Conservation (phyloP, 768 basidiomycete genomes). For the Boletus rubescentipes region DNA sequence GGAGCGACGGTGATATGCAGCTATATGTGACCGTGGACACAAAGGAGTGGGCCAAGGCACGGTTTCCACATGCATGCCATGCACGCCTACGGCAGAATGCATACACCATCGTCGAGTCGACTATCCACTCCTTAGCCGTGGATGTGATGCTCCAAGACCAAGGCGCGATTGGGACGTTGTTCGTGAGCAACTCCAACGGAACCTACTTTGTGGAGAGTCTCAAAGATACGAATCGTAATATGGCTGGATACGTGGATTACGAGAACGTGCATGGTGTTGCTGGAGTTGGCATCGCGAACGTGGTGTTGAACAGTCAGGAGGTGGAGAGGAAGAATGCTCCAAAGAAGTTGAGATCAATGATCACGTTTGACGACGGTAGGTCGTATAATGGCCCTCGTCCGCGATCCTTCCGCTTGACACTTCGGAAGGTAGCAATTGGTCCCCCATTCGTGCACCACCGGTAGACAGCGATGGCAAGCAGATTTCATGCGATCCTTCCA, state of each 20-base stretch:
- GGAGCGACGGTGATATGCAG: slow-evolving; percentile 67
- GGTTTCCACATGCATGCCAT: slow-evolving; percentile 87
- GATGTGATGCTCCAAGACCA: slow-evolving; percentile 81
- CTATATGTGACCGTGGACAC: slow-evolving; percentile 88
- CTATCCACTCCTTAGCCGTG: slow-evolving; percentile 89
- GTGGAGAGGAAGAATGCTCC: slow-evolving; percentile 66
- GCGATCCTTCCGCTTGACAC: neutral
- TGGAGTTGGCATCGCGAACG: slow-evolving; percentile 89
- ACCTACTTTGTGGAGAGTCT: slow-evolving; percentile 92
- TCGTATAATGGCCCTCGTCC: neutral
- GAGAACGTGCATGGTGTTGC: slow-evolving; percentile 85
- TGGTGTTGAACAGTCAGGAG: slow-evolving; percentile 80
- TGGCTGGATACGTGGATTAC: slow-evolving; percentile 87
- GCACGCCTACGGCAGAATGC: slow-evolving; percentile 84
- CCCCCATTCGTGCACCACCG: slow-evolving; percentile 56
- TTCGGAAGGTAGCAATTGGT: slow-evolving; percentile 69
- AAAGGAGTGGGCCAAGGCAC: slow-evolving; percentile 80
- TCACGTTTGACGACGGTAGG: slow-evolving; percentile 88
- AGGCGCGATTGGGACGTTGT: slow-evolving; percentile 79
- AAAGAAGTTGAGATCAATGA: slow-evolving; percentile 75
- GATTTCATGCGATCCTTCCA: slow-evolving; percentile 59
- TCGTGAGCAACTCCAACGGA: slow-evolving; percentile 94
- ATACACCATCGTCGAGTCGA: slow-evolving; percentile 94
- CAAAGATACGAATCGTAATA: slow-evolving; percentile 90
- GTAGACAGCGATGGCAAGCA: slow-evolving; percentile 58